phyloP scores from a whole-genome alignment of 495 filamentous ascomycete genomes.

The Daldinia caldariorum region DNA sequence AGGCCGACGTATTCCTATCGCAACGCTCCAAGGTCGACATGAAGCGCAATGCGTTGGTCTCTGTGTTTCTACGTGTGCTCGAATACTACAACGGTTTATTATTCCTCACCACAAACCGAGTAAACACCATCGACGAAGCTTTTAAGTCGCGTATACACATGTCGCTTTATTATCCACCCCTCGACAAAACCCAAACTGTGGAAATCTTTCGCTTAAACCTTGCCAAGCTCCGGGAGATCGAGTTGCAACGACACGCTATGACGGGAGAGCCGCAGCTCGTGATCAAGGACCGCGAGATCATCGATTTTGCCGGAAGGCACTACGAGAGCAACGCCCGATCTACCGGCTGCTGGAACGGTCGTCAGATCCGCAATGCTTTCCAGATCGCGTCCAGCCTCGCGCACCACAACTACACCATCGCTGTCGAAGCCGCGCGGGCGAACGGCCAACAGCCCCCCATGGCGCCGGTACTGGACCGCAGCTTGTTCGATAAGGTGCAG shows the following conservation, averaged over 20 bases:
- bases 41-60: slow-evolving; percentile 62
- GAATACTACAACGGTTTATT: slow-evolving; percentile 64
- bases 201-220: slow-evolving; percentile 84
- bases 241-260: slow-evolving; percentile 56
- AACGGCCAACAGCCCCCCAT: slow-evolving; percentile 42
- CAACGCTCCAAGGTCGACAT: slow-evolving; percentile 57
- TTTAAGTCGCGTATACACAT: slow-evolving; percentile 63
- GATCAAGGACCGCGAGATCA: slow-evolving; percentile 55
- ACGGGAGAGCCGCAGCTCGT: slow-evolving; percentile 41
- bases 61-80: slow-evolving; percentile 61
- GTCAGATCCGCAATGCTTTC: slow-evolving; percentile 69
- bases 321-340: slow-evolving; percentile 52
- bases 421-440: slow-evolving; percentile 56
- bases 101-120: slow-evolving; percentile 64
- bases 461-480: slow-evolving; percentile 43
- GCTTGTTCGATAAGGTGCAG: slow-evolving; percentile 49
- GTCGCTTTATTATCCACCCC: slow-evolving; percentile 64
- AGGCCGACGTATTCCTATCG: slow-evolving; percentile 63
- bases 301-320: slow-evolving; percentile 69
- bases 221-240: slow-evolving; percentile 62
- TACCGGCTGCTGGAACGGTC: slow-evolving; percentile 58
- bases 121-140: slow-evolving; percentile 59
- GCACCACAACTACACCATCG: slow-evolving; percentile 61
- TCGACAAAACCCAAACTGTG: slow-evolving; percentile 75
- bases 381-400: slow-evolving; percentile 69